phyloP scores from a whole-genome alignment of 2,329 filamentous ascomycete species.

The Cercospora sp. region DNA sequence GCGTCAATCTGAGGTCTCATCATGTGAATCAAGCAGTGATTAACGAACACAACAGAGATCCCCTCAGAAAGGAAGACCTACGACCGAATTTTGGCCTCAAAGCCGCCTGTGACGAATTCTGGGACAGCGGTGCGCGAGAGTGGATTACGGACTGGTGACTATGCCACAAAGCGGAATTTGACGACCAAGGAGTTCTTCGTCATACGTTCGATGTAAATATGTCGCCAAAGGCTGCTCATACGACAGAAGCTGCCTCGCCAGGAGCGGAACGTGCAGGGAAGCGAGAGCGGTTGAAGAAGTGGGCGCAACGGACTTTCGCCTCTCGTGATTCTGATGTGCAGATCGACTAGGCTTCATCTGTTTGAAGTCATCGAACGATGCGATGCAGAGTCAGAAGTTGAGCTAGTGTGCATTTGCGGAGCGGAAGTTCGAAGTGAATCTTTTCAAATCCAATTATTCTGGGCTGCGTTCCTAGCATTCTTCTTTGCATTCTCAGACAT shows the following conservation, averaged over 20 bases:
- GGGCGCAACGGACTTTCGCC: slow-evolving; percentile 5
- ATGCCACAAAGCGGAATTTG: slow-evolving; percentile 8
- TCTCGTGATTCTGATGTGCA: slow-evolving; percentile 7
- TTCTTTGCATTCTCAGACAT: neutral
- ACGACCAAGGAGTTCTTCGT: slow-evolving; percentile 2
- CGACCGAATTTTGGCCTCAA: slow-evolving; percentile 79
- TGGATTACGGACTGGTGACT: slow-evolving; percentile 53
- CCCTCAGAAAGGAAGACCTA: slow-evolving; percentile 67
- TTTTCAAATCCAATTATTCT: neutral
- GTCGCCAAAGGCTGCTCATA: neutral
- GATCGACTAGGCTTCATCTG: neutral
- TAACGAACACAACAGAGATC: slow-evolving; percentile 30
- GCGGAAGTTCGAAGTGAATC: neutral
- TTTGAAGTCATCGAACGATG: neutral
- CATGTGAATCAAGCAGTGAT: too few species aligned
- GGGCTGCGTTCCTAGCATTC: neutral
- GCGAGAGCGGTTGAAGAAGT: slow-evolving; percentile 9
- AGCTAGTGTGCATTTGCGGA: neutral
- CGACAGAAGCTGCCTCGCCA: neutral
- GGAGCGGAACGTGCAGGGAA: slow-evolving; percentile 1
- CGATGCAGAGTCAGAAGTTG: neutral
- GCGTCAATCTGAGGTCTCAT: neutral
- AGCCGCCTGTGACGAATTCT: slow-evolving; percentile 80
- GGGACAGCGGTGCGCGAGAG: slow-evolving; percentile 85
- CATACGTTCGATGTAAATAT: neutral